These are phyloP conservation scores for Verticillium nonalfalfae DNA, from an alignment of 2,329 filamentous ascomycete species.

Conservation along the genomic window DNA sequence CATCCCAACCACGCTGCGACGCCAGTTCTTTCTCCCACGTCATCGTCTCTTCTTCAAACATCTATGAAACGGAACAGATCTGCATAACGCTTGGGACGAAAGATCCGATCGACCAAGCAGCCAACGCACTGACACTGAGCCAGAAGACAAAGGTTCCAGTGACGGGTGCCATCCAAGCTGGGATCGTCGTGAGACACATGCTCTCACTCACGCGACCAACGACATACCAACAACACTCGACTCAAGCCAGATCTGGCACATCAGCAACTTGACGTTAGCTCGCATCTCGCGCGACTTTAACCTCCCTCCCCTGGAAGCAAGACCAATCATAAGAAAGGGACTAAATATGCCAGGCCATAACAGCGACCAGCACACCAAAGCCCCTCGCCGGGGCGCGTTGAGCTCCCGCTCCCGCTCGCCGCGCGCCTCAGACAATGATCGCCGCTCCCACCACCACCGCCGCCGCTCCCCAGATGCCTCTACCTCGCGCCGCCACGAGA, in stretches of 20 bases:
- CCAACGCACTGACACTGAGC: neutral
- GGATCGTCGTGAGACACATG: neutral
- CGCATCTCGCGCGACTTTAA: too few species aligned
- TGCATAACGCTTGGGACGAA: neutral
- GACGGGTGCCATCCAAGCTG: neutral
- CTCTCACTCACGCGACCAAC: neutral
- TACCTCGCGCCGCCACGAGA: neutral
- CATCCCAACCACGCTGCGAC: neutral
- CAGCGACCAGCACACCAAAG: neutral
- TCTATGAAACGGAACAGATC: neutral
- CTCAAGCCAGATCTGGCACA: neutral
- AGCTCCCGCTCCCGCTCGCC: neutral
- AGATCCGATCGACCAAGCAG: neutral
- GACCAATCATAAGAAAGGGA: neutral
- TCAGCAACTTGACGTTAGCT: neutral
- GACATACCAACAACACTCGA: neutral
- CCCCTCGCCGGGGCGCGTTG: too few species aligned
- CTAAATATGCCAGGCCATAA: neutral
- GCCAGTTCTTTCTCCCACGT: neutral
- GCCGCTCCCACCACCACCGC: constrained; percentile 10
- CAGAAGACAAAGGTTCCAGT: neutral
- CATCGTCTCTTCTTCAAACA: neutral
- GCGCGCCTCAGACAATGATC: neutral
- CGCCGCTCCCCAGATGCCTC: neutral
- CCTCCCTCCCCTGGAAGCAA: neutral